phyloP scores from a whole-genome alignment of 2,329 filamentous ascomycete species.

The Cladophialophora immunda region DNA sequence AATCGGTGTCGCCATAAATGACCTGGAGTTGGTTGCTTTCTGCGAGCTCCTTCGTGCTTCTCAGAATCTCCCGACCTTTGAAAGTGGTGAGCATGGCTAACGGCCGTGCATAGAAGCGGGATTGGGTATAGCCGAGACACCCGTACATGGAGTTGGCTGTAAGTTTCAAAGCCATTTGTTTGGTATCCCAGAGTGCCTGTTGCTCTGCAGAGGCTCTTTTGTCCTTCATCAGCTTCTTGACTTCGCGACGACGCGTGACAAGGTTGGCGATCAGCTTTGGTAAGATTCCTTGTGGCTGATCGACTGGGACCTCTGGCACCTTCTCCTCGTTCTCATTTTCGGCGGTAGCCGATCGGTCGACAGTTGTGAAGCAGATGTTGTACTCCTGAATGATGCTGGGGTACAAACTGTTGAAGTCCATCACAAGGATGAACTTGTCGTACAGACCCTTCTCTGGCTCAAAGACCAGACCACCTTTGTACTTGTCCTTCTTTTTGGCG shows the following conservation, averaged over 20 bases:
- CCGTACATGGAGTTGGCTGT: constrained; percentile 99
- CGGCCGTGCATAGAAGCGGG: constrained; percentile 94
- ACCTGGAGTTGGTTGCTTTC: constrained; percentile 91
- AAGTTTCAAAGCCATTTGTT: constrained; percentile 93
- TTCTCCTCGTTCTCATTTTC: constrained; percentile 81
- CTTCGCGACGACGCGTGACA: constrained; percentile 85
- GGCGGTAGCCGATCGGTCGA: constrained; percentile 73
- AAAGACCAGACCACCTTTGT: constrained; percentile 97
- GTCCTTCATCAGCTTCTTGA: constrained; percentile 97
- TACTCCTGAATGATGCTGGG: constrained; percentile 99
- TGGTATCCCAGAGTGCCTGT: constrained; percentile 95
- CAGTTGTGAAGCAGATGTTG: constrained; percentile 99
- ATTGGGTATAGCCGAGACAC: constrained; percentile 95
- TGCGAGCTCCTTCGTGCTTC: constrained; percentile 93
- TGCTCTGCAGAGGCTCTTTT: constrained; percentile 86
- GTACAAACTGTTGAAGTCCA: constrained; percentile 99
- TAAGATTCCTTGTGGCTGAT: constrained; percentile 83
- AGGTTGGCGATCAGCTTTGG: constrained; percentile 91
- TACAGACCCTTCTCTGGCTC: constrained; percentile 97
- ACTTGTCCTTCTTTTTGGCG: constrained; percentile 98
- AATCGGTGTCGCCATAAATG: constrained; percentile 99
- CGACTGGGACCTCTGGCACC: constrained; percentile 79
- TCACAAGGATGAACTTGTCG: constrained; percentile 97
- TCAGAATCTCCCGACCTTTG: constrained; percentile 96
- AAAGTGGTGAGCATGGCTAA: constrained; percentile 95